Evolutionary conservation across 805 yeast species (phyloP), one percentile per base, ranked within the genome.

Genomic region (Wickerhamomyces alni): DNA sequence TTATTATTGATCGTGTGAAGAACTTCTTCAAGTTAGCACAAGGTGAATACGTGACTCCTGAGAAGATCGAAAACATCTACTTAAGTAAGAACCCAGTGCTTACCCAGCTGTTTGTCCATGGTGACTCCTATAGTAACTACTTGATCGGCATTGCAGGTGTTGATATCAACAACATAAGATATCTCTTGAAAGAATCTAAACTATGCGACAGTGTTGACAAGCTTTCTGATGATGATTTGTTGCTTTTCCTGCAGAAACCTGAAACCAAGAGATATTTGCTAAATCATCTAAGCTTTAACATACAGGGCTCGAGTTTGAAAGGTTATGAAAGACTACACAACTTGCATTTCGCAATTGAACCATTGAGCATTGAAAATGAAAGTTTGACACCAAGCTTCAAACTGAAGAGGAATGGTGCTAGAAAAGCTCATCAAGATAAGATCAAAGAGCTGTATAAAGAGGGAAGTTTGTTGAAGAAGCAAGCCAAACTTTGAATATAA

Each of bases 321-420:
- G 84, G 86, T 1, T 80, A 74, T 54, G 88, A 81, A 57, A 75
- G 71, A 43, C 41, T 82, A 18, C 77, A 75, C 54, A 81, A 82
- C 48, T 46, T 77, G 27, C 55, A 60, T 33, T 61, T 80, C 28
- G 75, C 63, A n/a, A 37, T 74, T 28, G 83, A 79, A 46, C 85
- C 87, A 9, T 62, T 81, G 43, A 75, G 65, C 16, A 58, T 77
- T 12, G 81, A 72, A 39, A 75, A 77, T 45, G 80, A 76, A 36
- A 70, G 75, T 4, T 56, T 82, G 29, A 82, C 91, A 4, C 88
- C 88, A 27, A 80, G 87, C 7, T 54, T 74, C 44, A 76, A 76
- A 54, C 58, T 75, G 39, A 75, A 74, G 55, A 62, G 85, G 38
- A 60, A 69, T 2, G 62, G 64, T 21, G 77, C 80, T 1, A 66